Percentiles rank a stretch among this genome's conserved stretches.
Conservation (phyloP, 140 eudicot genomes). For the Cichorium intybus region DNA sequence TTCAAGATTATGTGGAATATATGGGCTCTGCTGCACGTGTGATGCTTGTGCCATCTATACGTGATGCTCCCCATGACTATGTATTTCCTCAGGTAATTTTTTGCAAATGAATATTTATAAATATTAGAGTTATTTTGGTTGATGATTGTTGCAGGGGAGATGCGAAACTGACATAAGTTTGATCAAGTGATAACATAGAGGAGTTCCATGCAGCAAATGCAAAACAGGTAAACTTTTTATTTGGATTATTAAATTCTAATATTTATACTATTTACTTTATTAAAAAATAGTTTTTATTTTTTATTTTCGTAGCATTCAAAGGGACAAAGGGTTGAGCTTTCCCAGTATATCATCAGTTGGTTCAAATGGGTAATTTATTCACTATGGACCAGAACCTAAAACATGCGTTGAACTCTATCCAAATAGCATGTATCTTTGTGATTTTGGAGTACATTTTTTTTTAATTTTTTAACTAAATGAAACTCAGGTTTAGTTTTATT, state of each 20-base stretch:
- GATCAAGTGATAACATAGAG: constrained; percentile 86
- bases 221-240: constrained; percentile 89
- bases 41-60: constrained; percentile 85
- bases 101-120: not conserved
- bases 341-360: constrained; percentile 98
- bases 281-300: not conserved
- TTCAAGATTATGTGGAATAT: constrained; percentile 92
- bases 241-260: not conserved
- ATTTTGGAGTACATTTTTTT: constrained; percentile 95
- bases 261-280: not conserved
- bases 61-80: constrained; percentile 88
- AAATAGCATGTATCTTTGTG: constrained; percentile 77
- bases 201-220: constrained; percentile 88
- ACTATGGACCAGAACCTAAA: constrained; percentile 71
- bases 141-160: constrained; percentile 46
- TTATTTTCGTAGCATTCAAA: constrained; percentile 61
- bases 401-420: constrained; percentile 95
- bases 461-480: not conserved
- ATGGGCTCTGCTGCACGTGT: constrained; percentile 93
- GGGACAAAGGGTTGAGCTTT: constrained; percentile 94
- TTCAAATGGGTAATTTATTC: constrained; percentile 90
- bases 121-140: not conserved
- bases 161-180: constrained; percentile 69
- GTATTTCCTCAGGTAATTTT: constrained; percentile 87
- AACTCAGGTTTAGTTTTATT: not conserved